phyloP scores from a whole-genome alignment of 2,329 filamentous ascomycete genomes.

The Chalara sp. region DNA sequence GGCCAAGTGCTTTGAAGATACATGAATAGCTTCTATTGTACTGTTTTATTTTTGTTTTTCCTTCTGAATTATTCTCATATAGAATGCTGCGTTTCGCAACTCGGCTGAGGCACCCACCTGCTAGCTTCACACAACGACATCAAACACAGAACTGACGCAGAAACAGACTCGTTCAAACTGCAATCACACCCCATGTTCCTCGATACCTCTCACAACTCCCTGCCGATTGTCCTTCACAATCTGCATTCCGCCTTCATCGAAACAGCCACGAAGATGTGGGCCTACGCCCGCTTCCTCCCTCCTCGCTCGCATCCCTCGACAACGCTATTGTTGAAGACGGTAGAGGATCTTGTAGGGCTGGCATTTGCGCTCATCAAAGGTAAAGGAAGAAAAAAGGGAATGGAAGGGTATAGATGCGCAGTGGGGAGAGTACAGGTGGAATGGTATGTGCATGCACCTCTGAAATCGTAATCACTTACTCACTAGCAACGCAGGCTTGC shows the following conservation, averaged over 20 bases:
- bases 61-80: too few relatives aligned
- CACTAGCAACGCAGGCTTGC: conserved; percentile 47
- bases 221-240: conserved; percentile 63
- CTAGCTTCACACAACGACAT: neutral
- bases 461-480: conserved; percentile 3
- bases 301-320: conserved; percentile 46
- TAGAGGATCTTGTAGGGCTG: conserved; percentile 14
- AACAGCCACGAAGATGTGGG: conserved; percentile 69
- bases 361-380: conserved; percentile 22
- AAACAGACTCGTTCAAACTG: conserved; percentile 64
- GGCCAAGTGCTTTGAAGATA: too few relatives aligned
- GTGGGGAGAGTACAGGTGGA: conserved; percentile 22
- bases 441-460: conserved; percentile 17
- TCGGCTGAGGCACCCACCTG: too few relatives aligned
- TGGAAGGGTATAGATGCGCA: conserved; percentile 15
- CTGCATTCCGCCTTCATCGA: conserved; percentile 69
- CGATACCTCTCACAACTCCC: conserved; percentile 71
- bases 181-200: conserved; percentile 81
- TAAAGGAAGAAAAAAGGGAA: conserved; percentile 15
- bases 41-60: neutral
- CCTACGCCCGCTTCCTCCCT: conserved; percentile 53
- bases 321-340: conserved; percentile 44
- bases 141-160: neutral
- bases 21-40: too few relatives aligned
- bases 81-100: too few relatives aligned